Evolutionary conservation across 768 basidiomycete species (phyloP).

Genomic region (Pleurotus eryngii): DNA sequence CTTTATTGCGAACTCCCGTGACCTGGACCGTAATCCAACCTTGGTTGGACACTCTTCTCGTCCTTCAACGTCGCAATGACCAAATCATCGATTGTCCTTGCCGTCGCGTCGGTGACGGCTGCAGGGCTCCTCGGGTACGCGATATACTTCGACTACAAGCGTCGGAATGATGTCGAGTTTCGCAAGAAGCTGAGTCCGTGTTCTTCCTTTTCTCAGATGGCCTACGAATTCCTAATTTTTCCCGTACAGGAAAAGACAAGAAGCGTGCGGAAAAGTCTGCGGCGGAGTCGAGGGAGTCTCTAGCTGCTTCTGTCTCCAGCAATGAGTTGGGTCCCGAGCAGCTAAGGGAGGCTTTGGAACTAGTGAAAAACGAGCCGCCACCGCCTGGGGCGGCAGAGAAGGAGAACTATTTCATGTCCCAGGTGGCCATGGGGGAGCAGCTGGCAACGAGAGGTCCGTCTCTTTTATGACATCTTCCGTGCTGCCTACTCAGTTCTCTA

Average conservation of each 20-base stretch:
- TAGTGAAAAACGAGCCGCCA: constrained; percentile 64
- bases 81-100: constrained; percentile 26
- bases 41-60: background rate
- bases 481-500: constrained; percentile 1
- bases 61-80: constrained; percentile 24
- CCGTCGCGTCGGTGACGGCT: constrained; percentile 47
- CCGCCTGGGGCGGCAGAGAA: constrained; percentile 71
- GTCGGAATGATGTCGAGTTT: constrained; percentile 84
- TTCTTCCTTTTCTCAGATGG: constrained; percentile 9
- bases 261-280: constrained; percentile 78
- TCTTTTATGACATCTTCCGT: background rate
- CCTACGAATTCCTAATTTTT: constrained; percentile 5
- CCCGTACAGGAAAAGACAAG: constrained; percentile 80
- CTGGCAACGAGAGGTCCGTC: constrained; percentile 71
- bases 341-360: constrained; percentile 60
- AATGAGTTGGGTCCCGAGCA: constrained; percentile 42
- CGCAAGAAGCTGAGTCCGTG: constrained; percentile 78
- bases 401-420: constrained; percentile 89
- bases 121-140: constrained; percentile 76
- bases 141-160: constrained; percentile 91
- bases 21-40: background rate
- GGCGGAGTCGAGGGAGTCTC: constrained; percentile 45
- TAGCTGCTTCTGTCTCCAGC: constrained; percentile 23
- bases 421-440: constrained; percentile 85
- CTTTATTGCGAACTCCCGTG: background rate